phyloP scores from a whole-genome alignment of 1,284 basidiomycete species.

The Stygiomarasmius scandens region DNA sequence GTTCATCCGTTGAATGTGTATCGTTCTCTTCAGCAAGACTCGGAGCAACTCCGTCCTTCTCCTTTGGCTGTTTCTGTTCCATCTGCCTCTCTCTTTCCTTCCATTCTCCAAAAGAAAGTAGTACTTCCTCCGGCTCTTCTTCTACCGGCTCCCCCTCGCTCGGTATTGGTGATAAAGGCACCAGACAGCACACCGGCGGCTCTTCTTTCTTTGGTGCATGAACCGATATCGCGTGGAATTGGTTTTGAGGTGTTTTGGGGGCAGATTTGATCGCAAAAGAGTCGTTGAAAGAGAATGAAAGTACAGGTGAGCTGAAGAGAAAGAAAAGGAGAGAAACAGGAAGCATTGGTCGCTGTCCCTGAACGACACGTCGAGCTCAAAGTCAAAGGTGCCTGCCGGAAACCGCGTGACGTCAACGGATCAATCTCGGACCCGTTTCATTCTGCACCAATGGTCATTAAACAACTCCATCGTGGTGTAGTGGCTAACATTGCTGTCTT shows the following conservation, averaged over 20 bases:
- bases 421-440: no score
- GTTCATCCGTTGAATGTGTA: not conserved
- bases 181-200: conserved; percentile 68
- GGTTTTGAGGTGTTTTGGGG: conserved; percentile 56
- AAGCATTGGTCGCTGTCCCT: not conserved
- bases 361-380: not conserved
- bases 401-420: not conserved
- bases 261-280: conserved; percentile 12
- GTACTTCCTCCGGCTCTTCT: conserved; percentile 47
- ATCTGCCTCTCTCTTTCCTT: conserved; percentile 55
- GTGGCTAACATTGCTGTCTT: no score
- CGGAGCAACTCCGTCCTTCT: not conserved
- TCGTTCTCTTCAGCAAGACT: not conserved
- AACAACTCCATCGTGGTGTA: no score
- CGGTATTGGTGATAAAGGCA: conserved; percentile 47
- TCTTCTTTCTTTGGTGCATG: conserved; percentile 50
- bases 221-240: conserved; percentile 56
- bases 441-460: no score
- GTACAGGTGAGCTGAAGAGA: conserved; percentile 1
- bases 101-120: conserved; percentile 92
- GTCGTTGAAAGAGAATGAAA: not conserved
- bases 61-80: conserved; percentile 22
- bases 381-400: not conserved
- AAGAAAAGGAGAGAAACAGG: conserved; percentile 5
- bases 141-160: conserved; percentile 46